Percentiles rank a stretch among this genome's conserved stretches.
Conservation (phyloP, 108 stramenopile genomes). For the Aureococcus anophagefferens region DNA sequence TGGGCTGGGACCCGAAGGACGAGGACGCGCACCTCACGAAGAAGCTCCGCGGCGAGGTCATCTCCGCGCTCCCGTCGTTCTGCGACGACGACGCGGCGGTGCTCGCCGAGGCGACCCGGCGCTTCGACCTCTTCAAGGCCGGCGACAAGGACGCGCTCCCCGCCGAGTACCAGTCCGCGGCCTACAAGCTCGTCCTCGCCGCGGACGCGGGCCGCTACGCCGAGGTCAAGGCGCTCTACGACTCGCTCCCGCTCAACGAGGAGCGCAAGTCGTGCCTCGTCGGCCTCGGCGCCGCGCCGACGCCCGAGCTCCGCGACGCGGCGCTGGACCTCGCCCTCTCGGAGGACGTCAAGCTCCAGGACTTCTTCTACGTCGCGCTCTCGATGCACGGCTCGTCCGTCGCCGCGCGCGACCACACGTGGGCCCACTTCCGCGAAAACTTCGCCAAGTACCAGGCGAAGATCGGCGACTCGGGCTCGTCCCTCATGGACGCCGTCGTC, state of each 20-base stretch:
- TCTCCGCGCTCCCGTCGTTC: constrained; percentile 64
- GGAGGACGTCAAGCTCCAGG: constrained; percentile 86
- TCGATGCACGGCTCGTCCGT: constrained; percentile 56
- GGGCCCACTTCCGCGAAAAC: constrained; percentile 79
- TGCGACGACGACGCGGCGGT: constrained; percentile 65
- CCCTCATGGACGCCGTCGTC: constrained; percentile 81
- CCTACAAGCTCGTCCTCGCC: constrained; percentile 72
- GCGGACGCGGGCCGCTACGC: constrained; percentile 75
- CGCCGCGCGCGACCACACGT: constrained; percentile 68
- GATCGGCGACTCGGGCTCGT: constrained; percentile 70
- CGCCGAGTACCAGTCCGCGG: constrained; percentile 68
- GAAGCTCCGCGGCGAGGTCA: constrained; percentile 73
- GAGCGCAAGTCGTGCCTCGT: constrained; percentile 65
- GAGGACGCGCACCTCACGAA: constrained; percentile 71
- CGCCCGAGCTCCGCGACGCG: constrained; percentile 54
- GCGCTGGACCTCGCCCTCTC: constrained; percentile 82
- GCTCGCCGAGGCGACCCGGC: constrained; percentile 56
- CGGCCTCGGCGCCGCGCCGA: constrained; percentile 54
- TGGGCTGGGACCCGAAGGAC: constrained; percentile 75
- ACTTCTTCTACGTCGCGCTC: constrained; percentile 92
- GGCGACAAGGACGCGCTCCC: constrained; percentile 61
- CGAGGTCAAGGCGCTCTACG: constrained; percentile 56
- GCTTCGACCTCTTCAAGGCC: constrained; percentile 68
- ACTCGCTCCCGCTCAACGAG: constrained; percentile 60
- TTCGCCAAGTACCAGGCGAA: constrained; percentile 62